These are phyloP conservation scores for Aphanomyces invadans DNA, from an alignment of 352 stramenopile species.

Conservation along the genomic window DNA sequence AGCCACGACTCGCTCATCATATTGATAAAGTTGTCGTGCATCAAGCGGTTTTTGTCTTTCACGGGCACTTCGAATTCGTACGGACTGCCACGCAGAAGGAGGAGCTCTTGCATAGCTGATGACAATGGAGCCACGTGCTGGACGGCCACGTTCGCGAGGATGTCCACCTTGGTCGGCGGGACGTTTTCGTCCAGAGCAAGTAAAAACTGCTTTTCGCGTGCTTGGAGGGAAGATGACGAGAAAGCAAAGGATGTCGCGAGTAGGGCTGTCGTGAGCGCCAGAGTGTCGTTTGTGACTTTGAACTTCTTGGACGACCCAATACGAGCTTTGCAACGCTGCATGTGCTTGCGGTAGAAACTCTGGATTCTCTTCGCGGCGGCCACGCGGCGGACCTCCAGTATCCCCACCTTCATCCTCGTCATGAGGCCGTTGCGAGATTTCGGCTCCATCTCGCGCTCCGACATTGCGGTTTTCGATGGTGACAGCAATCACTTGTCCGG, in stretches of 20 bases:
- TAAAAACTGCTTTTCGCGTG: slow-evolving; percentile 28
- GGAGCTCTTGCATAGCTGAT: slow-evolving; percentile 3
- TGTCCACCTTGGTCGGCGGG: slow-evolving; percentile 24
- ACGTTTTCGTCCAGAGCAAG: slow-evolving; percentile 23
- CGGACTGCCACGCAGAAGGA: slow-evolving; percentile 1
- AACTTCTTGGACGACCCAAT: slow-evolving; percentile 30
- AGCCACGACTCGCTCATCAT: slow-evolving; percentile 21
- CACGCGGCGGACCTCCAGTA: background rate
- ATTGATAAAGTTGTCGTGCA: slow-evolving; percentile 15
- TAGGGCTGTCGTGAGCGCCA: slow-evolving; percentile 13
- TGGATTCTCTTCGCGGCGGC: slow-evolving; percentile 52
- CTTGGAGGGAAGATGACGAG: slow-evolving; percentile 27
- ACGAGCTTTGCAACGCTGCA: slow-evolving; percentile 50
- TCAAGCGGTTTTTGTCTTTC: slow-evolving; percentile 6
- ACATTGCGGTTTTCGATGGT: background rate
- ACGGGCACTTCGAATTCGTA: slow-evolving; percentile 4
- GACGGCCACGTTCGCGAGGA: background rate
- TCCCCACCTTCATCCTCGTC: background rate
- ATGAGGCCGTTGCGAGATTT: background rate
- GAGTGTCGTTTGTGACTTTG: slow-evolving; percentile 22
- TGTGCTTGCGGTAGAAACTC: slow-evolving; percentile 64
- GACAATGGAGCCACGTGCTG: background rate
- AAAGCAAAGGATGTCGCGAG: background rate
- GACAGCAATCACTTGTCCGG: background rate
- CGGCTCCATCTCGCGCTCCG: background rate